Percentiles rank a stretch among this genome's conserved stretches.
Evolutionary conservation across 164 flowering plant species (phyloP).

Genomic region (Vitis amurensis): DNA sequence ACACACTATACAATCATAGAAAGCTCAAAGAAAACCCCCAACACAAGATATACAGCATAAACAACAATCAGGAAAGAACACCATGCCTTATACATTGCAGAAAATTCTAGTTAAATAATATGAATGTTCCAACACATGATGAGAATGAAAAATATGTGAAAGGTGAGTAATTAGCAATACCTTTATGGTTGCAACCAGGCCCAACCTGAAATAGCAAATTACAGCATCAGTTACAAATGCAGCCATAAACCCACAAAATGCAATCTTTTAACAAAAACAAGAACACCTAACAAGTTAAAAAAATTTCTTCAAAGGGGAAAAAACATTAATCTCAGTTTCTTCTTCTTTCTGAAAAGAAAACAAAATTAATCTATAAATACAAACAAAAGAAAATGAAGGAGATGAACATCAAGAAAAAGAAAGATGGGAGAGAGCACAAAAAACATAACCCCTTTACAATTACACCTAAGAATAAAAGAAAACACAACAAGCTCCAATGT

Average conservation of each 20-base stretch:
- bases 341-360: too few relatives aligned
- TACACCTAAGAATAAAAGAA: too few relatives aligned
- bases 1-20: too few relatives aligned
- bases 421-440: too few relatives aligned
- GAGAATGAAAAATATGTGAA: background rate
- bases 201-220: constrained; percentile 8
- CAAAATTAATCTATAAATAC: too few relatives aligned
- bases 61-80: too few relatives aligned
- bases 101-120: background rate
- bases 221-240: background rate
- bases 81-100: background rate
- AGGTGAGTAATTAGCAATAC: background rate
- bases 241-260: background rate
- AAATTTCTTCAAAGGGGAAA: background rate
- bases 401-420: too few relatives aligned
- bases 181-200: constrained; percentile 13
- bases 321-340: too few relatives aligned
- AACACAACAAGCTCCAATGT: too few relatives aligned
- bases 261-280: background rate
- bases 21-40: background rate
- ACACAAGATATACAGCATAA: background rate
- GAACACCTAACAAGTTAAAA: background rate
- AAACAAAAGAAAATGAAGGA: too few relatives aligned
- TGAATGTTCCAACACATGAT: background rate
- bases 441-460: too few relatives aligned